A percentile compares a stretch with the other conserved stretches of the same genome.
Evolutionary conservation across 1,284 basidiomycete genomes (phyloP).

Genomic region (Tilletia setariae): DNA sequence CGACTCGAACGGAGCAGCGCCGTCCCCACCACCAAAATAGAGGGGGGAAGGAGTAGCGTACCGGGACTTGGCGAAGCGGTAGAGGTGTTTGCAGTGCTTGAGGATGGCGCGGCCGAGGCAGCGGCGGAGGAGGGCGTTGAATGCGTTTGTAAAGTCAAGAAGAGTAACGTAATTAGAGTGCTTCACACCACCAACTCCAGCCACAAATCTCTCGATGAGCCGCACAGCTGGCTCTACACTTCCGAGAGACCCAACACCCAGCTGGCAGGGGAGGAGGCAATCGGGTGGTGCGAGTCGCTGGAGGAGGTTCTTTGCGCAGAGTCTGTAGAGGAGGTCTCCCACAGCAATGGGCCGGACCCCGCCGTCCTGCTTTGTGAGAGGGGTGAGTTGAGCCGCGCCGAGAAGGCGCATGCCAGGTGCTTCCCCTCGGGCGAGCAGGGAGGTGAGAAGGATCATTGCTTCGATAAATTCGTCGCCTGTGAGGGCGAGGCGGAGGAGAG

Average conservation of each 20-base stretch:
- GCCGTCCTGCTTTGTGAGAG: neutral
- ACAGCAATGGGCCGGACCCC: neutral
- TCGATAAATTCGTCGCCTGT: neutral
- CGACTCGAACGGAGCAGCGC: neutral
- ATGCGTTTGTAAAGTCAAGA: neutral
- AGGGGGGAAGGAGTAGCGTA: neutral
- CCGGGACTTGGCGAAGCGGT: neutral
- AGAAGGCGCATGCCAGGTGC: neutral
- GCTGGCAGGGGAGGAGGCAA: neutral
- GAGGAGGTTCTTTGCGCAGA: neutral
- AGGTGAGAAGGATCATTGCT: neutral
- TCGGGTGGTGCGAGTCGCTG: neutral
- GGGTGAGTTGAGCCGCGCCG: neutral
- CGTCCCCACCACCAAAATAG: neutral
- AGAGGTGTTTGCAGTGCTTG: neutral
- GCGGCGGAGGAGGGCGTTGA: neutral
- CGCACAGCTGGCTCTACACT: neutral
- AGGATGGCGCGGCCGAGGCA: neutral
- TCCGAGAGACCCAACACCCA: neutral
- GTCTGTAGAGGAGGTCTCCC: constrained; percentile 1
- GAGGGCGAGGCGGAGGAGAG: neutral
- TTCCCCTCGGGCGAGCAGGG: neutral
- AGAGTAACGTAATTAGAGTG: neutral
- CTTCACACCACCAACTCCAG: neutral
- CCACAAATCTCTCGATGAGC: neutral